phyloP scores from a whole-genome alignment of 208 protist genomes.

The Vickermania spadyakhi region DNA sequence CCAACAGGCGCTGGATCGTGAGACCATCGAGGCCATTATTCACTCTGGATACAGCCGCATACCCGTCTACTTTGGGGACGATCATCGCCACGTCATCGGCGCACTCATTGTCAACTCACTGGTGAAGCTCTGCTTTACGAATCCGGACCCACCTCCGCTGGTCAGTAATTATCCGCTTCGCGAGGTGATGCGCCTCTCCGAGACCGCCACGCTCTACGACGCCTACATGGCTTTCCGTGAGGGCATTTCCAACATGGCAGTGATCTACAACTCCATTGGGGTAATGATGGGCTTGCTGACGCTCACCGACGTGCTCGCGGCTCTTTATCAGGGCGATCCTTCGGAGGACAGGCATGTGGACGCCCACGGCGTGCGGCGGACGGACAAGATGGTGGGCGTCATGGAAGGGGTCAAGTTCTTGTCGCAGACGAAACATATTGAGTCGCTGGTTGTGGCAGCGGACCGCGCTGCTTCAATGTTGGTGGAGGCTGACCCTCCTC shows the following conservation, averaged over 20 bases:
- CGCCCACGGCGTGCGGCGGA: constrained; percentile 18
- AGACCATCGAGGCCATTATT: constrained; percentile 54
- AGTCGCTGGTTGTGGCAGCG: not conserved
- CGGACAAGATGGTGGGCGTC: constrained; percentile 31
- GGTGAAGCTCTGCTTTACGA: constrained; percentile 47
- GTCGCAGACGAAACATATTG: constrained; percentile 16
- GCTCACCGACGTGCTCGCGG: constrained; percentile 44
- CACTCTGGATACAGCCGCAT: constrained; percentile 69
- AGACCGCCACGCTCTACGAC: constrained; percentile 41
- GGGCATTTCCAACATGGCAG: constrained; percentile 44
- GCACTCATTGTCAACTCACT: constrained; percentile 80
- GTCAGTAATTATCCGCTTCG: constrained; percentile 57
- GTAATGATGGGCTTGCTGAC: constrained; percentile 55
- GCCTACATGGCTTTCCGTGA: constrained; percentile 57
- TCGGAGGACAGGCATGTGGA: constrained; percentile 3
- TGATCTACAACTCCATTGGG: constrained; percentile 44
- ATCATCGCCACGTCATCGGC: constrained; percentile 74
- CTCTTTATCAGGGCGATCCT: constrained; percentile 37
- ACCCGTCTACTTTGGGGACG: constrained; percentile 68
- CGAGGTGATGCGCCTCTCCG: constrained; percentile 47
- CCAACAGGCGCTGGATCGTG: constrained; percentile 33
- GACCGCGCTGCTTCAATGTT: not conserved
- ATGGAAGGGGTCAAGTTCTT: constrained; percentile 37
- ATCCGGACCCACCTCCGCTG: constrained; percentile 34
- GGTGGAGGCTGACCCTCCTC: too few relatives aligned